Evolutionary conservation across 2,329 filamentous ascomycete genomes (phyloP).

Genomic region (Diaporthe vexans): DNA sequence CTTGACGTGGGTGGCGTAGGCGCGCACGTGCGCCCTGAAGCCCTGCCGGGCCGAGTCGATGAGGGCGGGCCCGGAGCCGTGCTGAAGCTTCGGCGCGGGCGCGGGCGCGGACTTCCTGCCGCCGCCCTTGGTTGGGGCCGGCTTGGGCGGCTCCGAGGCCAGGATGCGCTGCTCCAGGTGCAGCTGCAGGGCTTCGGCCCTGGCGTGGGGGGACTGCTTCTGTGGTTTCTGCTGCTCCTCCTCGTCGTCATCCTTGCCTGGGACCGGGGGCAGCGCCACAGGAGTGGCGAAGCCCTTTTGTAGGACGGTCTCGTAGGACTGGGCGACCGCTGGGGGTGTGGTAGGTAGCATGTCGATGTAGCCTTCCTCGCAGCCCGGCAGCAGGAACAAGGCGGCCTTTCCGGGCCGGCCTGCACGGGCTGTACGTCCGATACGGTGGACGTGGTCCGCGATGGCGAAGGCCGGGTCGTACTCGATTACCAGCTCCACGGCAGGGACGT

Average conservation of each 20-base stretch:
- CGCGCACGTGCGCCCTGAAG: conserved; percentile 92
- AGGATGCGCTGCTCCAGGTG: conserved; percentile 73
- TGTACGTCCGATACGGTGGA: conserved; percentile 94
- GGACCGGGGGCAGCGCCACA: conserved; percentile 70
- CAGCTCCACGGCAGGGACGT: conserved; percentile 94
- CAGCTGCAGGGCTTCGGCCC: conserved; percentile 70
- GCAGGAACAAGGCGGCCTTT: conserved; percentile 88
- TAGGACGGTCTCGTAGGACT: conserved; percentile 68
- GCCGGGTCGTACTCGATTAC: conserved; percentile 97
- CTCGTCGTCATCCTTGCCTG: conserved; percentile 71
- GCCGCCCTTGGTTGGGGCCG: conserved; percentile 41
- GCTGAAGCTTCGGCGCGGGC: conserved; percentile 11
- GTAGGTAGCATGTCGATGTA: conserved; percentile 82
- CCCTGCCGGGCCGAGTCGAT: conserved; percentile 87
- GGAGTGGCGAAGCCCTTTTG: conserved; percentile 75
- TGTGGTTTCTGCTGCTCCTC: conserved; percentile 60
- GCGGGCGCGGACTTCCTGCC: conserved; percentile 57
- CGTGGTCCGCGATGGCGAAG: conserved; percentile 92
- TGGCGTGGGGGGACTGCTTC: conserved; percentile 57
- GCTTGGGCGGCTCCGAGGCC: conserved; percentile 45
- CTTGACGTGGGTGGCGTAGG: conserved; percentile 93
- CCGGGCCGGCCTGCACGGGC: conserved; percentile 92
- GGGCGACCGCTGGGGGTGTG: conserved; percentile 62
- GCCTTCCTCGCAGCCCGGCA: conserved; percentile 91
- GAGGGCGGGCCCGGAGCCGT: conserved; percentile 64